Conservation (phyloP, 1,139 yeast genomes). For the Saccharomycopsis phalli region DNA sequence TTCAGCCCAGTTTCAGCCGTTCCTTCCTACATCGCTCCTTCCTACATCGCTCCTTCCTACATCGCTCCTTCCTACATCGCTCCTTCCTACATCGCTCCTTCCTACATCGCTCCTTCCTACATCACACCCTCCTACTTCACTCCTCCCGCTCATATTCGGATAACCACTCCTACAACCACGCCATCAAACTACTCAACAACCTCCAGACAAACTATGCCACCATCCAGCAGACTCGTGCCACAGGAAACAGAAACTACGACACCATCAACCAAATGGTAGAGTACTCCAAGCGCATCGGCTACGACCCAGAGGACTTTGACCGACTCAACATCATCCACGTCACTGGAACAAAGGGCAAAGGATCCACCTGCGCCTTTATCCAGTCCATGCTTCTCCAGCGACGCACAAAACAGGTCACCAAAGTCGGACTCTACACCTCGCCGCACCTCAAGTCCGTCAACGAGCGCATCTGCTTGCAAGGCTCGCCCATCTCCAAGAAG, state of each 20-base stretch:
- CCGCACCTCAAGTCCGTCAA: slow-evolving; percentile 93
- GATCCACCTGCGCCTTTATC: slow-evolving; percentile 93
- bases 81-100: no score
- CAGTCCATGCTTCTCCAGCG: slow-evolving; percentile 73
- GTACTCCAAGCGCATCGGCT: slow-evolving; percentile 84
- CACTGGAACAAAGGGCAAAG: slow-evolving; percentile 98
- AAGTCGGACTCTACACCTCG: slow-evolving; percentile 86
- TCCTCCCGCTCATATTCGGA: no score
- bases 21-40: no score
- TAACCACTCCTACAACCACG: slow-evolving; percentile 66
- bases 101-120: no score
- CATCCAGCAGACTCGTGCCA: slow-evolving; percentile 68
- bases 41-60: no score
- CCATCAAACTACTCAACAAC: slow-evolving; percentile 74
- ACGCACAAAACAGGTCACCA: slow-evolving; percentile 26
- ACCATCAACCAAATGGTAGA: slow-evolving; percentile 84
- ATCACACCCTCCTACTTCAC: slow-evolving; percentile 20
- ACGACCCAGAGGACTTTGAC: slow-evolving; percentile 60
- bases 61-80: no score
- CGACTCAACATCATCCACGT: slow-evolving; percentile 76
- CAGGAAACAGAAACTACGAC: slow-evolving; percentile 62
- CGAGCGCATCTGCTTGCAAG: slow-evolving; percentile 84
- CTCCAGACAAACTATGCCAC: slow-evolving; percentile 88
- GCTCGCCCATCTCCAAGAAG: slow-evolving; percentile 72
- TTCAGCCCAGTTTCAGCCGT: no score